Conservation (phyloP, 495 filamentous ascomycete genomes). For the Neurospora sp. region DNA sequence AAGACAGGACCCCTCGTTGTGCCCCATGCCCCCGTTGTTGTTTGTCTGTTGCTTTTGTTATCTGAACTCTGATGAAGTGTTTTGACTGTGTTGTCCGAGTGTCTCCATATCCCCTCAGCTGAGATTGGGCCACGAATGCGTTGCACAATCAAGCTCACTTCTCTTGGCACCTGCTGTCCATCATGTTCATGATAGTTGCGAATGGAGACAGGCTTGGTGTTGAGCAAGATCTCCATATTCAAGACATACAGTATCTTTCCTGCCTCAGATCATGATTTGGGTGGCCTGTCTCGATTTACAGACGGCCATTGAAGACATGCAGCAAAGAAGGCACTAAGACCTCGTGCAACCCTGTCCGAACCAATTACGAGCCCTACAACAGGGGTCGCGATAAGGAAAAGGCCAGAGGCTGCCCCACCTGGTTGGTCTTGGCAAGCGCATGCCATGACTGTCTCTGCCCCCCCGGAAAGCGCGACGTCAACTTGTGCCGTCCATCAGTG, state of each 20-base stretch:
- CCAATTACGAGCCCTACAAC: background rate
- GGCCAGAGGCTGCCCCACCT: background rate
- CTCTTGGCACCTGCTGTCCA: background rate
- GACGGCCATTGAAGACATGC: background rate
- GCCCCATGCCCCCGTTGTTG: no score
- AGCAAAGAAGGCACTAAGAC: background rate
- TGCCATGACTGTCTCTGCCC: background rate
- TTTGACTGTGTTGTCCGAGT: background rate
- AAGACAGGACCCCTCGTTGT: background rate
- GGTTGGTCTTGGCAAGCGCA: background rate
- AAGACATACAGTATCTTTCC: background rate
- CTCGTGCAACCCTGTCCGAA: background rate
- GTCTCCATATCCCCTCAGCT: background rate
- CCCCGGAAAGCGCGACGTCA: background rate
- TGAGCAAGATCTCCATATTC: background rate
- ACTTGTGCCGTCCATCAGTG: background rate
- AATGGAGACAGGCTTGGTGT: background rate
- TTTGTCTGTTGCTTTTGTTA: background rate
- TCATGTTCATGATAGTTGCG: background rate
- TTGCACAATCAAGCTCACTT: background rate
- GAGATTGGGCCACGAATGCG: background rate
- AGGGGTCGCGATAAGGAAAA: background rate
- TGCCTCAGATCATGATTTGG: background rate
- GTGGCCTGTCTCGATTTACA: background rate
- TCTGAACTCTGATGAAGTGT: background rate